Evolutionary conservation across 768 basidiomycete genomes (phyloP), one percentile per base, ranked within the genome.

Genomic region (Russula virescens): DNA sequence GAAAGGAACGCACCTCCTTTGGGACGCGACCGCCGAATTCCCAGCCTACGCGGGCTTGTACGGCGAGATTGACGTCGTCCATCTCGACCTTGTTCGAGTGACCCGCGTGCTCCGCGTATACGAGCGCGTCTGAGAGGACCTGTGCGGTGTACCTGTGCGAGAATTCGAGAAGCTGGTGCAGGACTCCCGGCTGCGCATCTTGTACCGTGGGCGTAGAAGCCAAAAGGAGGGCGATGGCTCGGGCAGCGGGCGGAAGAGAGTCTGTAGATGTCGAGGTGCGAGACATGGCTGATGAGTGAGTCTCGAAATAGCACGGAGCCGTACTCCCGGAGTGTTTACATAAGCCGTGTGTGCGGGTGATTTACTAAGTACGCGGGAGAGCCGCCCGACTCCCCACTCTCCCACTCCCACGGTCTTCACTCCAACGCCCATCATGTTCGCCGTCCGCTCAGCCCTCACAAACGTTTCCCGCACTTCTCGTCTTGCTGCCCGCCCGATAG

Each of bases 21-120:
- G 91, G 91, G 31, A 94, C 84, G 43, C 91, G 81, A 7, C 92
- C 91, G 25, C 91, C 91, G 71, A 92, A 89, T 73, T 94, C 92
- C 92, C 92, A 94, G 47, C 91, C 92, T 5, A 94, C 92, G 60
- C 91, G 85, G 7, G 91, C 90, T 73, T 94, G 91, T 5, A 92
- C 86, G 2, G 91, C 89, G 45, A 94, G 78, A 4, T 83, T 81
- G 51, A 90, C 77, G 73, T 94, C 91, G 65, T 94, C 91, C 79
- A 87, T 83, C 66, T 92, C 91, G 58, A 94, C 79, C 75, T 88
- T 91, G 62, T 87, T 88, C 3, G 83, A 72, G 48, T 86, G 80
- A 16, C 89, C 88, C 21, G 88, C 91, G 71, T 94, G 91, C 68
- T 94, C 92, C 18, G 91, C 87, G 71, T 94, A 94, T 21, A 92